Evolutionary conservation across 2,329 filamentous ascomycete genomes (phyloP), one percentile per base, ranked within the genome.

Genomic region (Dothiorella sarmentorum): DNA sequence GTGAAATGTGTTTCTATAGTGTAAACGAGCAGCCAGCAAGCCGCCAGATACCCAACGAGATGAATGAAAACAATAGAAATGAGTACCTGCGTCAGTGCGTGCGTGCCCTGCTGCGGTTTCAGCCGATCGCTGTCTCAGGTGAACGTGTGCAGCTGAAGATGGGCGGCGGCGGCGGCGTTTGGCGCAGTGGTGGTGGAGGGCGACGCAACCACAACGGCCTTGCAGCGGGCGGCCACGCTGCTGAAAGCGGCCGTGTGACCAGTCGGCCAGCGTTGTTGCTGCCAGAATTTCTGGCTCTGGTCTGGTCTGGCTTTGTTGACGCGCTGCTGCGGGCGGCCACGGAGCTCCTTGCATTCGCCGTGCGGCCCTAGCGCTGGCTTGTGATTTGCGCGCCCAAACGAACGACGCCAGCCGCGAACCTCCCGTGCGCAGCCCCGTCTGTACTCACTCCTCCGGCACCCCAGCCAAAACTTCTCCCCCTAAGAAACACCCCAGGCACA

Each of bases 11-110:
- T 29, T n/a, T 22, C 24, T 22, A 37, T 59, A 51, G 26, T 35
- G 20, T 55, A 55, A 31, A 53, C 27, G 57, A 59, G 47, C 57
- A 22, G 38, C 38, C 63, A 64, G 61, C 65, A 63, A 62, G 55
- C 49, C 47, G 68, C 65, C 68, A 70, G 69, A 71, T 68, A 64
- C 65, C 58, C 55, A 24, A 42, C 22, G 44, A 51, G 20, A 51
- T 42, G 56, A 58, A 49, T 58, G 56, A 49, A 29, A 49, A 43
- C 43, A 51, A 37, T 51, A 33, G 37, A 58, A 58, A 56, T 24
- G 52, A 38, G 49, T 53, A 20, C 49, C 33, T 53, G 49, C 49
- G 49, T 42, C 35, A 27, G 47, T 20, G 37, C 11, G 10, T n/a
- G 45, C 9, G 17, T 29, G 45, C 18, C 9, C n/a, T 4, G 45